These are phyloP conservation scores for Suillus americanus DNA, from an alignment of 768 basidiomycete species.

Conservation along the genomic window DNA sequence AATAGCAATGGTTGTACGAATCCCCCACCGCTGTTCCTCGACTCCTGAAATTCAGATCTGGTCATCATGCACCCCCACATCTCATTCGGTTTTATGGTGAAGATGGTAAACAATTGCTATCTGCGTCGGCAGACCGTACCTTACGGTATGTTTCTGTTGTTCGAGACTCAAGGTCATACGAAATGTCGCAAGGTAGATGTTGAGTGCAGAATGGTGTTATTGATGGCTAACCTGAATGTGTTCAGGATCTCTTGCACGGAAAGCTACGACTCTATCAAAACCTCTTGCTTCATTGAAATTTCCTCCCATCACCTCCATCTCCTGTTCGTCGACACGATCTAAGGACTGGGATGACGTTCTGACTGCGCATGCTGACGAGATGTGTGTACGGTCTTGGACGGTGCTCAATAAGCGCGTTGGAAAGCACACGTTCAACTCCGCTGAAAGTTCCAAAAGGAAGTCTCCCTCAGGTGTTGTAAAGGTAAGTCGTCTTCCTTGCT, in stretches of 20 bases:
- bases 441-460: slow-evolving; percentile 48
- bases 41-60: slow-evolving; percentile 88
- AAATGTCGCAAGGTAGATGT: slow-evolving; percentile 82
- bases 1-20: slow-evolving; percentile 97
- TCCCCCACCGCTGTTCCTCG: slow-evolving; percentile 84
- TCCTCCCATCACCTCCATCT: slow-evolving; percentile 72
- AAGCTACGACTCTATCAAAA: slow-evolving; percentile 74
- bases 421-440: slow-evolving; percentile 66
- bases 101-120: slow-evolving; percentile 94
- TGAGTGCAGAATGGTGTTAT: background rate
- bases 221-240: slow-evolving; percentile 8
- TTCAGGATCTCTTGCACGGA: slow-evolving; percentile 81
- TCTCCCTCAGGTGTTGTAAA: slow-evolving; percentile 63
- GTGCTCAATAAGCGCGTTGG: slow-evolving; percentile 82
- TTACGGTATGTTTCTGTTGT: slow-evolving; percentile 91
- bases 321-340: slow-evolving; percentile 75
- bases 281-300: slow-evolving; percentile 83
- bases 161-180: slow-evolving; percentile 91
- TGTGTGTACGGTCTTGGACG: slow-evolving; percentile 84
- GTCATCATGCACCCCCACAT: slow-evolving; percentile 89
- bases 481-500: slow-evolving; percentile 39
- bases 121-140: slow-evolving; percentile 86
- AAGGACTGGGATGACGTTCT: slow-evolving; percentile 99
- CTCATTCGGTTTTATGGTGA: slow-evolving; percentile 93
- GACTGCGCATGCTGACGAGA: slow-evolving; percentile 85